Base-by-base conservation (phyloP, 164 flowering plant species). In the Sextonia rubra region DNA sequence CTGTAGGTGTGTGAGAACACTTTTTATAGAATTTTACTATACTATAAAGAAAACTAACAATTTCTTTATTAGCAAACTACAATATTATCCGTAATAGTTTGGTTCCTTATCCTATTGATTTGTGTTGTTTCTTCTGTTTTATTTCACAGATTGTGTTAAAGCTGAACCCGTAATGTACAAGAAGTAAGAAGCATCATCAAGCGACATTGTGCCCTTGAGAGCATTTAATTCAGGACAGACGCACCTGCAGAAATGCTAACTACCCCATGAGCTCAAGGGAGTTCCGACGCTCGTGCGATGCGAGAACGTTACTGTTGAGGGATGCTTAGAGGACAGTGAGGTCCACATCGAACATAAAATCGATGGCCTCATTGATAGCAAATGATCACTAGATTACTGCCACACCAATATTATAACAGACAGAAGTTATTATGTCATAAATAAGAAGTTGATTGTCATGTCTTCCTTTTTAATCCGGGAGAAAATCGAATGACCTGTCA, bases 191-290 rank as follows among this genome's bases (percentile, higher is more conserved):
- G 88, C 86, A 27, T 82, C 84, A 23, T 20, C 88, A 3, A 85
- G 70, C 47, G 85, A 90, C 69, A 79, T 92, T 14, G 84, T 79
- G 12, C 85, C 93, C 14, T 77, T 95, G 77, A 82, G 86, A 74
- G 98, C 97, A n/a, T 95, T 83, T 80, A n/a, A 98, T 90, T 62
- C 98, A 98, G 63, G 99, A 95, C 71, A 81, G 94, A 69, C 87
- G 97, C n/a, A 90, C 98, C 20, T 95, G 97, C 96, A 85, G 98
- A 80, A 91, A 84, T 64, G 89, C 97, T 2, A 78, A 67, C 62
- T 93, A 95, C n/a, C 77, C 99, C 98, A 6, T 90, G 83, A 90
- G 78, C 92, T 95, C 68, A 89, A 74, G 20, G 98, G 99, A 58
- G 98, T 95, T 65, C 99, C 99, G 2, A 95, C 99, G 0, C 85